phyloP scores from a whole-genome alignment of 352 stramenopile species.

The Pythium periplocum region DNA sequence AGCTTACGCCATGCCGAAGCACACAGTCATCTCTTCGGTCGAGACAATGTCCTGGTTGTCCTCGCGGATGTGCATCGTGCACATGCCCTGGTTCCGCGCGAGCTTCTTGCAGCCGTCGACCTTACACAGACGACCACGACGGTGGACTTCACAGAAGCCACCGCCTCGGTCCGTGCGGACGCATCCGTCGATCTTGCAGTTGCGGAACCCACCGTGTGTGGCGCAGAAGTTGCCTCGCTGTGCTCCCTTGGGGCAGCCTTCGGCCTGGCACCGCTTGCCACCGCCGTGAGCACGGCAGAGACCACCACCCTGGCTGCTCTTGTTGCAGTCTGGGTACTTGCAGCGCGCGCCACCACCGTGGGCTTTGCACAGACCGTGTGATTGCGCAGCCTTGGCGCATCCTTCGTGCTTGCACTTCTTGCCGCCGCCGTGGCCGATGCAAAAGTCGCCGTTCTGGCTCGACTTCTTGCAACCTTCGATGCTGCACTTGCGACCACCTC shows the following conservation, averaged over 20 bases:
- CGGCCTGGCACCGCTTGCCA: slow-evolving; percentile 71
- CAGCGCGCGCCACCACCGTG: slow-evolving; percentile 79
- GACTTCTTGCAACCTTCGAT: slow-evolving; percentile 86
- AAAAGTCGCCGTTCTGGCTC: slow-evolving; percentile 84
- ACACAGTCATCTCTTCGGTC: too few species aligned
- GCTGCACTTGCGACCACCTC: slow-evolving; percentile 74
- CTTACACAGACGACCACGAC: slow-evolving; percentile 73
- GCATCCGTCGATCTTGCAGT: slow-evolving; percentile 82
- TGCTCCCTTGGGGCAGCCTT: slow-evolving; percentile 69
- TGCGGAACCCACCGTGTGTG: slow-evolving; percentile 80
- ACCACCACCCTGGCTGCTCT: slow-evolving; percentile 72
- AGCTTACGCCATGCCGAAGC: too few species aligned
- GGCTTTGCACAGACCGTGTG: slow-evolving; percentile 78
- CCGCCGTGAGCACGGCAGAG: slow-evolving; percentile 75
- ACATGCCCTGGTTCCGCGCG: slow-evolving; percentile 83
- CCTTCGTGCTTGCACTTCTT: slow-evolving; percentile 84
- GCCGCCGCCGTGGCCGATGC: slow-evolving; percentile 80
- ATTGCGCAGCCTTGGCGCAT: slow-evolving; percentile 83
- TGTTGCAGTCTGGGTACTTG: slow-evolving; percentile 81
- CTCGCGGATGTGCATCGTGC: slow-evolving; percentile 86
- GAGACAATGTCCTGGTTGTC: slow-evolving; percentile 52
- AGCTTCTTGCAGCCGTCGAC: slow-evolving; percentile 86
- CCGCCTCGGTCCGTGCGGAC: slow-evolving; percentile 77
- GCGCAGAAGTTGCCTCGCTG: slow-evolving; percentile 84
- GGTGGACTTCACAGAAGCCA: slow-evolving; percentile 84